Conservation (phyloP, 306 rosid genomes). For the Comarum palustre region DNA sequence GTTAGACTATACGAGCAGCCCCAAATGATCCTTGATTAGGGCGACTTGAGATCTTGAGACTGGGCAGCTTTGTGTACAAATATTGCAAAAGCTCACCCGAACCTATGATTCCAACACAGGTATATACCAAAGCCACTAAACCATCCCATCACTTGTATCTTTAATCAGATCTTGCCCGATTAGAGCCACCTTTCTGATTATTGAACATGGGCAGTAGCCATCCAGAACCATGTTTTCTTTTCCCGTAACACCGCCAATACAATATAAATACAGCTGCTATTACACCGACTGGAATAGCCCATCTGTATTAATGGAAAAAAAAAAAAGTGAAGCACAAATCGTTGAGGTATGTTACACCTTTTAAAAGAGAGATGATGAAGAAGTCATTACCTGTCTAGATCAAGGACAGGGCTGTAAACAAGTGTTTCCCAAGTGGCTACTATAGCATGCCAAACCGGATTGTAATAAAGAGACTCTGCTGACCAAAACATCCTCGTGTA, state of each 20-base stretch:
- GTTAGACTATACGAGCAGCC: conserved; percentile 13
- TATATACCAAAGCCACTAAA: conserved; percentile 16
- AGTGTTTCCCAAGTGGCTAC: conserved; percentile 88
- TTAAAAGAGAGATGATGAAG: conserved; percentile 6
- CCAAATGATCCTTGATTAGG: conserved; percentile 2
- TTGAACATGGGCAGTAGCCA: conserved; percentile 75
- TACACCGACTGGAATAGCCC: conserved; percentile 83
- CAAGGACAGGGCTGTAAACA: conserved; percentile 86
- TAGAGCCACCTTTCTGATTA: conserved; percentile 50
- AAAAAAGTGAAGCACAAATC: too few species aligned
- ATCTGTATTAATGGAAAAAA: conserved; percentile 51
- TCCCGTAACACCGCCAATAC: conserved; percentile 90
- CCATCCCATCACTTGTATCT: conserved; percentile 11
- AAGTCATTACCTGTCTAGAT: conserved; percentile 77
- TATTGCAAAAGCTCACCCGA: conserved; percentile 32
- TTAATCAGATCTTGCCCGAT: conserved; percentile 73
- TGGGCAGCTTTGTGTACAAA: conserved; percentile 1
- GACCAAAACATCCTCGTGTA: conserved; percentile 98
- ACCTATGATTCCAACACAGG: conserved; percentile 15
- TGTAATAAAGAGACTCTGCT: conserved; percentile 86
- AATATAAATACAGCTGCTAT: conserved; percentile 46
- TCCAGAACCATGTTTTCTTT: conserved; percentile 56
- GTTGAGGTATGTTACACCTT: neutral
- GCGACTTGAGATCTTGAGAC: neutral
- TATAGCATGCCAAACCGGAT: conserved; percentile 76